Evolutionary conservation across 2,329 filamentous ascomycete genomes (phyloP).

Genomic region (Allantophomopsis cytisporea): DNA sequence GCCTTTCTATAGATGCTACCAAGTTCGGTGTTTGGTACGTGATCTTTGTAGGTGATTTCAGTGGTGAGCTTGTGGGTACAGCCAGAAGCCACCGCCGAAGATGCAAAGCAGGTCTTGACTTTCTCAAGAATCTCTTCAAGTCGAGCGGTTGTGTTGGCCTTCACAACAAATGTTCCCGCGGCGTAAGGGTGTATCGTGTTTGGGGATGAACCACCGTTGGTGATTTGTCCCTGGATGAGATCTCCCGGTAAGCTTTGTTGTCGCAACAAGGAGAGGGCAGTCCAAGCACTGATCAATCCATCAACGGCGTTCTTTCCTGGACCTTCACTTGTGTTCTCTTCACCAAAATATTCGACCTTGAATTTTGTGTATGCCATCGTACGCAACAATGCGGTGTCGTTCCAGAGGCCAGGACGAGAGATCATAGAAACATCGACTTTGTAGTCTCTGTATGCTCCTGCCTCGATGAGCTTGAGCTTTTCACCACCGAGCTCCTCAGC

Average conservation of each 20-base stretch:
- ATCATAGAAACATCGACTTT: constrained; percentile 24
- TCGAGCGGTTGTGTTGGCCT: constrained; percentile 25
- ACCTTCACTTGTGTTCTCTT: constrained; percentile 30
- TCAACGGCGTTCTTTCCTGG: constrained; percentile 38
- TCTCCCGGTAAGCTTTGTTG: constrained; percentile 40
- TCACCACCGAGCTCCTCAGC: constrained; percentile 25
- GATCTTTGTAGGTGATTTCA: constrained; percentile 33
- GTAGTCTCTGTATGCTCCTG: constrained; percentile 25
- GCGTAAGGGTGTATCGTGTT: constrained; percentile 42
- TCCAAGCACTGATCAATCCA: constrained; percentile 34
- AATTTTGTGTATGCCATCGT: constrained; percentile 36
- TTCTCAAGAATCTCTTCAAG: constrained; percentile 26
- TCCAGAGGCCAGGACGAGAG: constrained; percentile 20
- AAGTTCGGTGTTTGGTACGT: constrained; percentile 37
- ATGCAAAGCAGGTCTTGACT: constrained; percentile 31
- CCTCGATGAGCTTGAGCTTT: constrained; percentile 28
- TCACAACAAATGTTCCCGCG: constrained; percentile 27
- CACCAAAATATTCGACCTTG: constrained; percentile 35
- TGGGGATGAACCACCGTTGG: constrained; percentile 34
- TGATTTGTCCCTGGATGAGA: constrained; percentile 33
- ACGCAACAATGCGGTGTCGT: constrained; percentile 31
- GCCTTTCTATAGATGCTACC: constrained; percentile 28
- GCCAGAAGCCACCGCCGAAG: constrained; percentile 33
- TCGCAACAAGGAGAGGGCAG: constrained; percentile 33
- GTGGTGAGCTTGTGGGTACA: constrained; percentile 29